Evolutionary conservation across 305 asterid species (phyloP), one percentile per base, ranked within the genome.

Genomic region (Lippia alba): DNA sequence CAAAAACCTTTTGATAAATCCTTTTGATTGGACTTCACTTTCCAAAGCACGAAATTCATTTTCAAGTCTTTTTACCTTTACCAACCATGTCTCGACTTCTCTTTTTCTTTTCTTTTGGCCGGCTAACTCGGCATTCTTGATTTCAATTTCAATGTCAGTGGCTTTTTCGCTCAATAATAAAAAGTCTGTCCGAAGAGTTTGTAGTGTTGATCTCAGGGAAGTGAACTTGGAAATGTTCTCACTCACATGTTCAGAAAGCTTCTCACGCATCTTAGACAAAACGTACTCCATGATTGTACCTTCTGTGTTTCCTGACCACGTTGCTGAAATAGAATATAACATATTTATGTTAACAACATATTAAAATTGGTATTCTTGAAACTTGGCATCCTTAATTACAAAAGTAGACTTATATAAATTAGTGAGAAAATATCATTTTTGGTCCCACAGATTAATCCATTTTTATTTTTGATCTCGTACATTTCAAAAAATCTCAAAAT

Each of bases 61-160:
- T 24, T 5, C 40, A 63, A 11, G 4, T 45, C 0, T 17, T 36
- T 67, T 9, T 12, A 71, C 76, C 41, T 65, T 73, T 20, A 34
- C 39, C 34, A 62, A 32, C 77, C 80, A 76, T 19, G 14, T 44
- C 57, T 65, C 61, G 11, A 71, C 70, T 48, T 66, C 70, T 51
- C 73, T 53, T 69, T 78, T 78, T 36, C 79, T 32, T 32, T 75
- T 68, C 68, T 71, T 69, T 51, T 69, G 56, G 12, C 63, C 79
- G 1, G 34, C 19, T 34, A 24, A 32, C 55, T 71, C 74, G 10
- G 17, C 56, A 39, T 44, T 59, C 17, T 72, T 66, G 19, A 76
- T 70, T 17, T 58, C 39, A 19, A 49, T 71, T 4, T 67, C 59
- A 20, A 67, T 17, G 14, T 71, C 71, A 4, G 24, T 45, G 53